Evolutionary conservation across 1,284 basidiomycete genomes (phyloP).

Genomic region (Rhodotorula sp.): DNA sequence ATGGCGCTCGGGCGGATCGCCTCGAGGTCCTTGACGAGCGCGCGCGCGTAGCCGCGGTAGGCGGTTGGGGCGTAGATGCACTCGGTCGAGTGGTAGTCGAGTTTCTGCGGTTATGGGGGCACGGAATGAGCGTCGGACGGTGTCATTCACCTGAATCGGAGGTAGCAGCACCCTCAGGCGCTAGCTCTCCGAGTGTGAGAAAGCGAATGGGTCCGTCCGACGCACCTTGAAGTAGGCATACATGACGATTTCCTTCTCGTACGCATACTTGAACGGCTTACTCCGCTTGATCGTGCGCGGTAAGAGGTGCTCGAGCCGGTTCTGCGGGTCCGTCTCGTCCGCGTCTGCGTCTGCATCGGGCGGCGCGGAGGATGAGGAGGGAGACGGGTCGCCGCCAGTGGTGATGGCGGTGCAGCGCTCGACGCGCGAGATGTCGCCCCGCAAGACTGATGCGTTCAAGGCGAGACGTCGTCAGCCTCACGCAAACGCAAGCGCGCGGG

Average conservation of each 20-base stretch:
- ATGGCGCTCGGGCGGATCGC: slow-evolving; percentile 89
- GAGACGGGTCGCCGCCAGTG: slow-evolving; percentile 63
- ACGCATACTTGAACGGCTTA: slow-evolving; percentile 97
- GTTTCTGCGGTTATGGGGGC: slow-evolving; percentile 48
- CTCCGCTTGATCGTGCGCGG: slow-evolving; percentile 89
- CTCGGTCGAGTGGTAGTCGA: slow-evolving; percentile 99
- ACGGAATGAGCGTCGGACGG: background rate
- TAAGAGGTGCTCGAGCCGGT: slow-evolving; percentile 16
- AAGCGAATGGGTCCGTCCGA: slow-evolving; percentile 22
- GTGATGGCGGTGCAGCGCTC: slow-evolving; percentile 92
- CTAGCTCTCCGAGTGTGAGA: background rate
- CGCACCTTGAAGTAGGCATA: slow-evolving; percentile 54
- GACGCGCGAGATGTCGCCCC: slow-evolving; percentile 92
- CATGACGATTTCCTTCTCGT: slow-evolving; percentile 99
- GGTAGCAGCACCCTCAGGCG: no score
- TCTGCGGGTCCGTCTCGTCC: slow-evolving; percentile 28
- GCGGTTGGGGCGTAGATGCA: slow-evolving; percentile 96
- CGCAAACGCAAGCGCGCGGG: background rate
- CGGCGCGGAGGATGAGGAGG: background rate
- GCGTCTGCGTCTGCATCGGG: slow-evolving; percentile 29
- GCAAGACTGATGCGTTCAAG: slow-evolving; percentile 69
- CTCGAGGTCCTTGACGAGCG: slow-evolving; percentile 94
- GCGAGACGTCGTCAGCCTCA: background rate
- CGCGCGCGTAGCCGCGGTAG: slow-evolving; percentile 92
- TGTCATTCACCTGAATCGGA: background rate